phyloP scores from a whole-genome alignment of 2,329 filamentous ascomycete genomes.

The Alternaria viburni region DNA sequence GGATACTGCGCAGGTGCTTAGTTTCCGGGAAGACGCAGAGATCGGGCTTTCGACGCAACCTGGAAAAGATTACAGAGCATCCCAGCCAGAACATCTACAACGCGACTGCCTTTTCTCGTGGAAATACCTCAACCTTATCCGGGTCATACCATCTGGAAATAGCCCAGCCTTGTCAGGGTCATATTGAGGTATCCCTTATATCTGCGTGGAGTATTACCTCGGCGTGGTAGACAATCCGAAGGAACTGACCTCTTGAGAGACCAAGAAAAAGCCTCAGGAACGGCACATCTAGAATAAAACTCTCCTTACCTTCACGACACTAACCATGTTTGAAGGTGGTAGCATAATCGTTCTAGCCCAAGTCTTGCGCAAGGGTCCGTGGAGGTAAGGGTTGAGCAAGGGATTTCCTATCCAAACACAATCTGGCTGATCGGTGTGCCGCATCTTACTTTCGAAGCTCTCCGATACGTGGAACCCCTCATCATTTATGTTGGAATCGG shows the following conservation, averaged over 20 bases:
- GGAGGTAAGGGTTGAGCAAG: conserved; percentile 1
- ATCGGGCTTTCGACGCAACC: neutral
- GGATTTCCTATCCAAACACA: neutral
- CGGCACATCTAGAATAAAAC: neutral
- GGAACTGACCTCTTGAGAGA: neutral
- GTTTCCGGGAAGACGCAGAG: neutral
- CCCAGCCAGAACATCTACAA: neutral
- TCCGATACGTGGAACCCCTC: neutral
- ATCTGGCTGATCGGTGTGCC: neutral
- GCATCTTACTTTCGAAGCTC: neutral
- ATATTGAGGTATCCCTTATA: neutral
- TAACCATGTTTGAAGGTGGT: neutral
- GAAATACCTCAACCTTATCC: neutral
- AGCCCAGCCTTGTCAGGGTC: neutral
- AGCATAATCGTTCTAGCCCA: neutral
- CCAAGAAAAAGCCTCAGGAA: neutral
- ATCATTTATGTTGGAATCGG: neutral
- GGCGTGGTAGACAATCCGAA: neutral
- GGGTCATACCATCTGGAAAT: neutral
- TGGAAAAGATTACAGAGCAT: neutral
- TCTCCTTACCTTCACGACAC: neutral
- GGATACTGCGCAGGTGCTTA: neutral
- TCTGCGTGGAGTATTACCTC: neutral
- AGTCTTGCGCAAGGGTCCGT: neutral
- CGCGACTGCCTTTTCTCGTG: neutral